phyloP scores from a whole-genome alignment of 495 filamentous ascomycete species.

The Aspergillus baeticus region DNA sequence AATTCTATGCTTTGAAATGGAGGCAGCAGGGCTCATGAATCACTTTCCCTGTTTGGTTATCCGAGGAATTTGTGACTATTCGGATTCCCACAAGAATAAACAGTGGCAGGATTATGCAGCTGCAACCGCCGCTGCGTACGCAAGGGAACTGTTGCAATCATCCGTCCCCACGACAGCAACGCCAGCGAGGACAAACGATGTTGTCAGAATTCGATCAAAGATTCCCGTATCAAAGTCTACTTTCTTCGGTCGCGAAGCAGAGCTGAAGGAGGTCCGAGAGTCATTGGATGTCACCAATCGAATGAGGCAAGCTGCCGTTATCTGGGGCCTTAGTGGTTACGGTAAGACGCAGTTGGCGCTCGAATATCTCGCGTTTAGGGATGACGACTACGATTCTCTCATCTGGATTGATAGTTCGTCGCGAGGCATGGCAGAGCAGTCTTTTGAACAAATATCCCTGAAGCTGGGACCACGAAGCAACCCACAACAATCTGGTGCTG shows the following conservation, averaged over 20 bases:
- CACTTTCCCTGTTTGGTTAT: constrained; percentile 2
- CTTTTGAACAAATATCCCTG: neutral
- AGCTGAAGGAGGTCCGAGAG: neutral
- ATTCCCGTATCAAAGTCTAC: neutral
- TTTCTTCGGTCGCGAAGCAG: constrained; percentile 1
- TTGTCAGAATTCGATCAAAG: neutral
- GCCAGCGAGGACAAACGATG: too few species aligned
- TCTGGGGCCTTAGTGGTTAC: constrained; percentile 6
- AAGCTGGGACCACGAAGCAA: neutral
- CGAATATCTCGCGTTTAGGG: neutral
- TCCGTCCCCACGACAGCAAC: too few species aligned
- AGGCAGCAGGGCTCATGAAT: neutral
- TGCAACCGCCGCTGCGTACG: neutral
- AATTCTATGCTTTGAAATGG: neutral
- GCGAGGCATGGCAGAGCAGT: neutral
- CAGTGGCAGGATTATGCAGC: neutral
- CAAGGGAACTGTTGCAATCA: neutral
- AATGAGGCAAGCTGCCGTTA: neutral
- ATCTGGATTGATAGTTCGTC: constrained; percentile 6
- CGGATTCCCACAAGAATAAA: neutral
- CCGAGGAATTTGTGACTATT: constrained; percentile 2
- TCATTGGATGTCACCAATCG: neutral
- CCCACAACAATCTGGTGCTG: neutral
- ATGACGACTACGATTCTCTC: neutral
- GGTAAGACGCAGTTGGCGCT: constrained; percentile 9